Evolutionary conservation across 2,329 filamentous ascomycete genomes (phyloP), one percentile per base, ranked within the genome.

Genomic region (Cladorrhinum sp.): DNA sequence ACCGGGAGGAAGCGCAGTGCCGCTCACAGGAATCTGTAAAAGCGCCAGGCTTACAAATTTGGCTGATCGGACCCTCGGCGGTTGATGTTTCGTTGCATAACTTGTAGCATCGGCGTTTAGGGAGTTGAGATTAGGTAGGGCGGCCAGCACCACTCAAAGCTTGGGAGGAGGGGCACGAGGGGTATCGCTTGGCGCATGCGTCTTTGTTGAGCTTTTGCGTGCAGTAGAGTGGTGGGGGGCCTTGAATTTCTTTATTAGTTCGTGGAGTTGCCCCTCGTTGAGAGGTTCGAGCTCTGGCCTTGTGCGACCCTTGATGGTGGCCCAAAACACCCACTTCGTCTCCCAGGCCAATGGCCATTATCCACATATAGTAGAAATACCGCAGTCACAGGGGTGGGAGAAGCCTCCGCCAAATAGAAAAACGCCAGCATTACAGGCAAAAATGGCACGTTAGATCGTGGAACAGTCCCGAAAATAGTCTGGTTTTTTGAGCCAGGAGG

Each of bases 61-160:
- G 45, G 53, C 25, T 57, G 53, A 55, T 60, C 57, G 49, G 18
- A 20, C 18, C 36, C 22, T 48, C 50, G 53, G 51, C 25, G 20
- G 51, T 22, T 53, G 18, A 23, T 52, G 23, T 32, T 51, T 69
- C 71, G 72, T 70, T 69, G 70, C 74, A 74, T 67, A 71, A 73
- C 57, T 61, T 64, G 67, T 61, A 62, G 60, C 65, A 68, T 63
- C 61, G 41, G 52, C 48, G 66, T 66, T 63, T 65, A 61, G 70
- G 69, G 72, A 62, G 59, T 54, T 51, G 57, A 61, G 50, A 57
- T 55, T 13, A 32, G 48, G 49, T 57, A 45, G 59, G 52, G 55
- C 59, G 16, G 16, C 32, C 58, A 45, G 16, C 41, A 38, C 57
- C 48, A 36, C 50, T 38, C 45, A 56, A 48, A 45, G 38, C 50